Conservation (phyloP, 2,329 filamentous ascomycete genomes). For the Rhinocladiella similis region DNA sequence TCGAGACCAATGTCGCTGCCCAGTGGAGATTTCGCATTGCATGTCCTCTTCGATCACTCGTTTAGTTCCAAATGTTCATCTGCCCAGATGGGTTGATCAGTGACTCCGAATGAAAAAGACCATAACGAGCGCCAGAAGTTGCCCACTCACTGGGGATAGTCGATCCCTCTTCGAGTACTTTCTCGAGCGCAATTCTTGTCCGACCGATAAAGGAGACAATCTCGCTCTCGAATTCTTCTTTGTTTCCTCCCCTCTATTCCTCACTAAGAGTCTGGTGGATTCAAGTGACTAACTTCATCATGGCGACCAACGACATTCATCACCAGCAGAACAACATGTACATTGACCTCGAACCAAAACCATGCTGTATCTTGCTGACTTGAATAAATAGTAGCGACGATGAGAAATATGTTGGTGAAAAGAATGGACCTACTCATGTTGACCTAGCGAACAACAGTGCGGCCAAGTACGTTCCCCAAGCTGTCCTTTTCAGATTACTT, state of each 20-base stretch:
- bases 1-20: background rate
- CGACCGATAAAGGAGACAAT: background rate
- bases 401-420: constrained; percentile 1
- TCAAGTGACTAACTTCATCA: background rate
- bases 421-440: background rate
- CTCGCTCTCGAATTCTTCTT: background rate
- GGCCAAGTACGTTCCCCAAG: background rate
- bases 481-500: background rate
- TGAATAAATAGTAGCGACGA: background rate
- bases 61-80: background rate
- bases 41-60: background rate
- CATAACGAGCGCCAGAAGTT: background rate
- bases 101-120: background rate
- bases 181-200: background rate
- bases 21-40: background rate
- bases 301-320: background rate
- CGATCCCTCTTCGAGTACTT: background rate
- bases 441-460: background rate
- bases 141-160: background rate
- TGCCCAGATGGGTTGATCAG: background rate
- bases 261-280: background rate
- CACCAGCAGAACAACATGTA: background rate
- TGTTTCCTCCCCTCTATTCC: background rate
- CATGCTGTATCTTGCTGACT: background rate
- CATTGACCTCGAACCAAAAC: background rate